A percentile compares a stretch with the other conserved stretches of the same genome.
phyloP scores from a whole-genome alignment of 192 early-diverging fungal species.

The Coemansia sp. region DNA sequence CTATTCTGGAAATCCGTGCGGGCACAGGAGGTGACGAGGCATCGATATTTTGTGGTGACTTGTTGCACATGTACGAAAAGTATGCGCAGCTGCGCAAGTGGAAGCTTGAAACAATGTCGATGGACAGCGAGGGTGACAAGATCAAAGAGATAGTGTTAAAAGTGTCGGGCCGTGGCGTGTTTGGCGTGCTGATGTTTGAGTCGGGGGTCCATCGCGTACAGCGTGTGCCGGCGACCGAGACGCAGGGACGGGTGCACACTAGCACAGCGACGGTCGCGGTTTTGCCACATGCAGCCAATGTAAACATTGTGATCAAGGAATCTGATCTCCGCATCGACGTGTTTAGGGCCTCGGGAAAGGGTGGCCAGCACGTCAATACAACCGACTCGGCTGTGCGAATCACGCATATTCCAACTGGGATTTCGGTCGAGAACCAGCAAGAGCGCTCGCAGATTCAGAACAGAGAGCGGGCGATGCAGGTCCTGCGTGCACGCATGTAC shows the following conservation, averaged over 20 bases:
- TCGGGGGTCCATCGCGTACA: conserved; percentile 83
- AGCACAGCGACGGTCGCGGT: conserved; percentile 77
- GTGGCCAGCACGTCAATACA: conserved; percentile 94
- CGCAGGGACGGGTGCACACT: conserved; percentile 73
- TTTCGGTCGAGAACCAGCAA: conserved; percentile 82
- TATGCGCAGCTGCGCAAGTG: conserved; percentile 60
- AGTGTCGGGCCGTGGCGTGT: conserved; percentile 67
- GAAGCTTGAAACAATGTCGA: conserved; percentile 61
- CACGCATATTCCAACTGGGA: conserved; percentile 89
- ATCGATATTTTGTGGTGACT: conserved; percentile 65
- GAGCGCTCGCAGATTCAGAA: conserved; percentile 94
- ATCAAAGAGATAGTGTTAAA: conserved; percentile 63
- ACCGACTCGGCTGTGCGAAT: conserved; percentile 93
- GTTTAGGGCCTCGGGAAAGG: conserved; percentile 74
- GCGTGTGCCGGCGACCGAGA: conserved; percentile 75
- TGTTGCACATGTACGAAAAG: conserved; percentile 74
- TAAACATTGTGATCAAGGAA: conserved; percentile 66
- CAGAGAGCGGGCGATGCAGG: conserved; percentile 79
- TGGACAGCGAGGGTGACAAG: conserved; percentile 26
- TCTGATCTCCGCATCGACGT: conserved; percentile 68
- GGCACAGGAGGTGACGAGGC: conserved; percentile 82
- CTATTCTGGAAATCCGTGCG: conserved; percentile 72
- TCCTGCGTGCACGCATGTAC: conserved; percentile 76
- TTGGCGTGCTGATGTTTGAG: conserved; percentile 75
- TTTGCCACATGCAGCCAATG: conserved; percentile 69